These are phyloP conservation scores for Furcasterigmium sp. DNA, from an alignment of 2,329 filamentous ascomycete genomes.

Conservation along the genomic window DNA sequence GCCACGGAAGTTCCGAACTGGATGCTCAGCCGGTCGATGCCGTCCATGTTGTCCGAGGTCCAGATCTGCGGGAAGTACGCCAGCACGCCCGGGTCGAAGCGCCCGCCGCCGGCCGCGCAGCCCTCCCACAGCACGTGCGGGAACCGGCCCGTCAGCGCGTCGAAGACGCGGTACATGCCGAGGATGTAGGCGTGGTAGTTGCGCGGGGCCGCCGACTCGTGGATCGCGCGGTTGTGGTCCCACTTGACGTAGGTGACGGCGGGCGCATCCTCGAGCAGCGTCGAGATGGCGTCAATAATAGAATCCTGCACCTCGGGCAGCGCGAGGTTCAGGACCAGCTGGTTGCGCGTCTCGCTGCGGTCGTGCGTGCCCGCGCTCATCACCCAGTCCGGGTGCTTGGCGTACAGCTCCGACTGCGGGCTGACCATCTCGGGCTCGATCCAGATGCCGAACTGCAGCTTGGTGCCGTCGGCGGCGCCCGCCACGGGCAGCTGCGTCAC, in stretches of 20 bases:
- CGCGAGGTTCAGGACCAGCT: slow-evolving; percentile 58
- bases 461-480: slow-evolving; percentile 32
- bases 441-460: slow-evolving; percentile 60
- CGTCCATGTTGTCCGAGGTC: slow-evolving; percentile 63
- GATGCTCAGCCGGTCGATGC: slow-evolving; percentile 53
- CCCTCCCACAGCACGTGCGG: slow-evolving; percentile 62
- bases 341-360: slow-evolving; percentile 49
- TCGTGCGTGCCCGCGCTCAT: slow-evolving; percentile 52
- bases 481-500: slow-evolving; percentile 43
- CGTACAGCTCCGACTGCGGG: slow-evolving; percentile 54
- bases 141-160: slow-evolving; percentile 52
- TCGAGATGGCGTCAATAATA: slow-evolving; percentile 50
- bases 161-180: slow-evolving; percentile 58
- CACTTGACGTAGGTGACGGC: slow-evolving; percentile 58
- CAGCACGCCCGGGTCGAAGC: slow-evolving; percentile 58
- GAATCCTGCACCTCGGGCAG: slow-evolving; percentile 58
- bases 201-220: slow-evolving; percentile 50
- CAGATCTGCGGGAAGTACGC: slow-evolving; percentile 63
- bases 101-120: slow-evolving; percentile 59
- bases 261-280: slow-evolving; percentile 45
- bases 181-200: slow-evolving; percentile 56
- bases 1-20: slow-evolving; percentile 60
- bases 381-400: slow-evolving; percentile 59
- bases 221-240: slow-evolving; percentile 63
- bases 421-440: slow-evolving; percentile 66